Evolutionary conservation across 2,329 filamentous ascomycete species (phyloP).

Genomic region (Fusarium piperis): DNA sequence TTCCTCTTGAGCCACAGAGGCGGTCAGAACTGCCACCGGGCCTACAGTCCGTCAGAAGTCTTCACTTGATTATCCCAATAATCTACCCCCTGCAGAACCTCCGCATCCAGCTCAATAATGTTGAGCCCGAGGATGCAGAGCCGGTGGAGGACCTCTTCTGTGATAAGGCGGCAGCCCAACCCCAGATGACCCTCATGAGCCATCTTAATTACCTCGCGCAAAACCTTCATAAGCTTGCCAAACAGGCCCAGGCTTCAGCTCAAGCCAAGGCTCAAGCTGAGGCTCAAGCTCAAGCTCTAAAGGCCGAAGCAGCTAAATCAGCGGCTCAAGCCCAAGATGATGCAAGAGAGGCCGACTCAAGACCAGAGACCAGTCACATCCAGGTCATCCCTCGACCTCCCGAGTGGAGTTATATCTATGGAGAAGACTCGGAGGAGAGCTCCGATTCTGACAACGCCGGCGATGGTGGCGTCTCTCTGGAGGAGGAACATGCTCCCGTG

Average conservation of each 20-base stretch:
- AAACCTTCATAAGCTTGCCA: conserved; percentile 75
- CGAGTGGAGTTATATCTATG: conserved; percentile 70
- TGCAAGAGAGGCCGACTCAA: conserved; percentile 1
- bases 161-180: conserved; percentile 64
- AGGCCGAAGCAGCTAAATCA: conserved; percentile 24
- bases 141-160: conserved; percentile 73
- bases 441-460: conserved; percentile 55
- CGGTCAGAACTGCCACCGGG: conserved; percentile 67
- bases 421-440: conserved; percentile 59
- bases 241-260: conserved; percentile 61
- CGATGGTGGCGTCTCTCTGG: conserved; percentile 54
- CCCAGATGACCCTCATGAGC: conserved; percentile 72
- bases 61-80: conserved; percentile 75
- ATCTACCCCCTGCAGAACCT: conserved; percentile 78
- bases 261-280: conserved; percentile 47
- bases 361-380: conserved; percentile 67
- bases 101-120: conserved; percentile 71
- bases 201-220: conserved; percentile 79
- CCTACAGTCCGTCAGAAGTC: conserved; percentile 69
- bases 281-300: conserved; percentile 21
- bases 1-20: conserved; percentile 75
- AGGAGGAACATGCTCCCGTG: conserved; percentile 40
- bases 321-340: conserved; percentile 7
- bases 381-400: conserved; percentile 79
- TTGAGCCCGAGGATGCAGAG: conserved; percentile 67